phyloP scores from a whole-genome alignment of 352 stramenopile species.

The Pythium dissimile region DNA sequence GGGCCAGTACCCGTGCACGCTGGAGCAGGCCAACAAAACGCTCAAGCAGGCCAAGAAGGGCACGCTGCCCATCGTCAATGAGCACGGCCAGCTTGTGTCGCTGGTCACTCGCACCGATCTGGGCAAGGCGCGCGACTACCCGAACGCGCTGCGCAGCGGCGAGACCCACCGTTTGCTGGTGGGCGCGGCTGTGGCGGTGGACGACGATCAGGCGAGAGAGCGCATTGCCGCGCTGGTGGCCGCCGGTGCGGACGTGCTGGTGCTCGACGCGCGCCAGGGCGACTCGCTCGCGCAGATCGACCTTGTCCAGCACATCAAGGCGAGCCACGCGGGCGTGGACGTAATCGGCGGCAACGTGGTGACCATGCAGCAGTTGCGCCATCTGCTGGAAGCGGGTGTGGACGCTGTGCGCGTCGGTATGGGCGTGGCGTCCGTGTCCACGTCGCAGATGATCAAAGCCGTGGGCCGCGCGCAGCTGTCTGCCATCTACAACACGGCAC shows the following conservation, averaged over 20 bases:
- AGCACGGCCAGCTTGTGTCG: slow-evolving; percentile 93
- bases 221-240: slow-evolving; percentile 85
- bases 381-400: slow-evolving; percentile 97
- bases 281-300: slow-evolving; percentile 89
- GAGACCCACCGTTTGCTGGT: slow-evolving; percentile 95
- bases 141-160: slow-evolving; percentile 89
- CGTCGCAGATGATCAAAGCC: slow-evolving; percentile 98
- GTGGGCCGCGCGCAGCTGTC: slow-evolving; percentile 97
- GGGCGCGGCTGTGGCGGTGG: slow-evolving; percentile 95
- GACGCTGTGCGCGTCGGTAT: slow-evolving; percentile 98
- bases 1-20: slow-evolving; percentile 89
- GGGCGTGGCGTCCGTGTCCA: slow-evolving; percentile 99
- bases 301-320: slow-evolving; percentile 90
- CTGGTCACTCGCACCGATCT: slow-evolving; percentile 97
- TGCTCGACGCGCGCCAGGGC: slow-evolving; percentile 98
- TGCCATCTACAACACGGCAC: slow-evolving; percentile 97
- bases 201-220: slow-evolving; percentile 87
- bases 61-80: slow-evolving; percentile 98
- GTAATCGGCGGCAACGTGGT: slow-evolving; percentile 99
- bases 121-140: slow-evolving; percentile 95
- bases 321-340: slow-evolving; percentile 84
- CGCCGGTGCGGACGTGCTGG: slow-evolving; percentile 96
- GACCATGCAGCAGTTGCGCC: slow-evolving; percentile 92
- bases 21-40: slow-evolving; percentile 95
- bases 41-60: slow-evolving; percentile 97